Base-by-base conservation (phyloP, 805 yeast genomes). In the Candida railenensis region DNA sequence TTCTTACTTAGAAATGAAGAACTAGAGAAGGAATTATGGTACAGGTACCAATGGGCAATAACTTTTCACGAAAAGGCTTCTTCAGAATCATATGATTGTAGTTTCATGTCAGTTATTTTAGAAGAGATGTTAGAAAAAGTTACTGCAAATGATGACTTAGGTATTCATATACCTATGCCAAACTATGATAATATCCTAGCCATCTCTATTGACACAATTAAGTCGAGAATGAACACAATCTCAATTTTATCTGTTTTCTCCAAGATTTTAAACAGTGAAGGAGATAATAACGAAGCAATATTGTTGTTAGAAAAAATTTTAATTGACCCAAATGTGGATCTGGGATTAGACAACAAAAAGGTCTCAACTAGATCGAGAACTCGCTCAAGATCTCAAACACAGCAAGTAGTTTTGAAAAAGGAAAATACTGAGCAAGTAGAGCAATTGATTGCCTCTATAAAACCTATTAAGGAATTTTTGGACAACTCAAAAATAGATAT, bases 211-310 rank as follows among this genome's bases (percentile, higher is more conserved):
- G 65, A 71, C 0, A 70, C 78, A 3, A 73, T 88, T 7, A 73
- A 73, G 32, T 71, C 80, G 3, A 91, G 89, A 54, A 67, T 83
- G 16, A 83, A 91, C 1, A 87, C 89, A 43, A 71, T 87, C 12
- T 80, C 82, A 22, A 87, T 92, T 0, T 77, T 89, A 38, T 69
- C 85, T 0, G 75, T 82, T 11, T 87, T 87, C 54, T 76, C 88
- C 2, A 69, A 68, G 15, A 74, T 82, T 7, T 69, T 82, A 20
- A 61, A 64, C 30, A 57, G 64, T 1, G 59, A 57, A 12, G 61
- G 53, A 14, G 64, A 62, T 37, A 59, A 53, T 25, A 53, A 49
- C 4, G 76, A 69, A 42, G 72, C 76, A 0, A 63, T 67, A 4
- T 50, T 53, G 1, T 51, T 77, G 2, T 58, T 84, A 11, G 85